phyloP scores from a whole-genome alignment of 208 protist species.

The Sergeia podlipaevii region DNA sequence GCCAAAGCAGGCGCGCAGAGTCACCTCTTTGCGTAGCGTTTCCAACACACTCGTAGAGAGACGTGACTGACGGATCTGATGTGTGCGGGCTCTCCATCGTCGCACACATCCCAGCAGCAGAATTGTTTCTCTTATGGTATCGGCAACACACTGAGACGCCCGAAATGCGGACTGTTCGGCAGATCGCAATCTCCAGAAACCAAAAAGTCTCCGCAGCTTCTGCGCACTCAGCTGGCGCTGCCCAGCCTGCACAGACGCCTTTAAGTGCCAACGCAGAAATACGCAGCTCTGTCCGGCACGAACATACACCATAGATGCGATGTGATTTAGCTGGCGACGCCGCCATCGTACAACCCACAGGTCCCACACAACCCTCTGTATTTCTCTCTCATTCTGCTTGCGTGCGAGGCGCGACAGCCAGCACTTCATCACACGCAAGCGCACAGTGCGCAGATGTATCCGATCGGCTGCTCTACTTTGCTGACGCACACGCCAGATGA shows the following conservation, averaged over 20 bases:
- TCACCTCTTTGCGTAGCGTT: conserved; percentile 45
- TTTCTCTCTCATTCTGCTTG: background rate
- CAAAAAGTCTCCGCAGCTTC: background rate
- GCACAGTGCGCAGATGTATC: conserved; percentile 1
- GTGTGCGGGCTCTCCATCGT: conserved; percentile 40
- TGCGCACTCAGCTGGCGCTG: background rate
- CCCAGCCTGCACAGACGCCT: conserved; percentile 3
- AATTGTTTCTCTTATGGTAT: conserved; percentile 62
- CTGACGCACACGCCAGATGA: conserved; percentile 4
- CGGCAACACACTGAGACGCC: conserved; percentile 37
- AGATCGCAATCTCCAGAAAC: background rate
- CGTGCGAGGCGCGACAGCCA: conserved; percentile 8
- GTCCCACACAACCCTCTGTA: conserved; percentile 1
- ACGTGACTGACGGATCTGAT: conserved; percentile 21
- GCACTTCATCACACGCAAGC: background rate
- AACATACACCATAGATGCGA: conserved; percentile 6
- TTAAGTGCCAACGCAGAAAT: conserved; percentile 8
- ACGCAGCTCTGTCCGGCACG: conserved; percentile 4
- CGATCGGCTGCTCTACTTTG: conserved; percentile 6
- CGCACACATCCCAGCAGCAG: conserved; percentile 58
- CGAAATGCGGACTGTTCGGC: conserved; percentile 2
- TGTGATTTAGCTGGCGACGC: background rate
- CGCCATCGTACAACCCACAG: conserved; percentile 7
- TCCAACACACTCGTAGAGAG: conserved; percentile 35
- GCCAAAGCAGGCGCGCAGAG: conserved; percentile 26